phyloP scores from a whole-genome alignment of 208 protist species.

The Trypanosoma boissoni region DNA sequence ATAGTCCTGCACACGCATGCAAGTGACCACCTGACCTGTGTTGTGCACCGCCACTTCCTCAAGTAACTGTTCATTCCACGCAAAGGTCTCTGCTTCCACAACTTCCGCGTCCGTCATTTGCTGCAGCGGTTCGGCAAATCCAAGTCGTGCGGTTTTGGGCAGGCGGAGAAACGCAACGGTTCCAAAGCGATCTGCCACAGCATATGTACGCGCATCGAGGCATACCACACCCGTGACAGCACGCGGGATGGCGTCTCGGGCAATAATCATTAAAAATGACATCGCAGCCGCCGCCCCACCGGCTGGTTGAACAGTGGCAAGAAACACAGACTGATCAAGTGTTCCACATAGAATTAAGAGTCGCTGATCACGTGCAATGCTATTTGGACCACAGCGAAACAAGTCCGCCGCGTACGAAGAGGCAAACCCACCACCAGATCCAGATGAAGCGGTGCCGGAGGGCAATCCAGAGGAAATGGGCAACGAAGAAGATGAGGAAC shows the following conservation, averaged over 20 bases:
- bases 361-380: conserved; percentile 41
- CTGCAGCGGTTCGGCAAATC: conserved; percentile 55
- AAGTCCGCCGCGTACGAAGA: conserved; percentile 36
- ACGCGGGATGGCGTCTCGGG: conserved; percentile 61
- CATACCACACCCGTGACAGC: conserved; percentile 53
- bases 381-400: conserved; percentile 49
- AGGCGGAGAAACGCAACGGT: conserved; percentile 66
- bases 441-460: conserved; percentile 21
- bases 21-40: conserved; percentile 65
- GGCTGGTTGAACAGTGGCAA: conserved; percentile 59
- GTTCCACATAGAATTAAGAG: conserved; percentile 79
- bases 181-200: conserved; percentile 70
- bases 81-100: conserved; percentile 36
- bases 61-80: conserved; percentile 45
- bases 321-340: conserved; percentile 59
- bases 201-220: conserved; percentile 69
- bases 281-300: conserved; percentile 1
- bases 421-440: neutral
- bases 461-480: too few species aligned
- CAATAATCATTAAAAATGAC: conserved; percentile 66
- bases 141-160: conserved; percentile 41
- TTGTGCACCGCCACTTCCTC: conserved; percentile 65
- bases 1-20: conserved; percentile 40
- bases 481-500: too few species aligned
- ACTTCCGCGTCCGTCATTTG: conserved; percentile 55